A percentile compares a stretch with the other conserved stretches of the same genome.
Conservation (phyloP, 768 basidiomycete species). For the Hygrocybe coccinea region DNA sequence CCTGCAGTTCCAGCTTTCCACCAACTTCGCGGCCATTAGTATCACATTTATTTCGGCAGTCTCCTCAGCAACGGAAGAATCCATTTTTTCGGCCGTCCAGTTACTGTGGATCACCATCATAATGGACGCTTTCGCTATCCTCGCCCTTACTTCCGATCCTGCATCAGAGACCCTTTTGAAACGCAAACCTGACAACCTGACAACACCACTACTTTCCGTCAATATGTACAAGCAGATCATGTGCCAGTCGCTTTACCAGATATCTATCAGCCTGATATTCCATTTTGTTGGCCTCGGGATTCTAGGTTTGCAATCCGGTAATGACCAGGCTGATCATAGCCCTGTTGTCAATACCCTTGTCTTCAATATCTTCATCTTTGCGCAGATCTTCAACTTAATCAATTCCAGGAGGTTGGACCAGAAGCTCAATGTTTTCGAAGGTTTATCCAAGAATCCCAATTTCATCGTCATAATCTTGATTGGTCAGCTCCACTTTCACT, state of each 20-base stretch:
- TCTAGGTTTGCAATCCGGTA: conserved; percentile 39
- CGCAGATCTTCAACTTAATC: conserved; percentile 93
- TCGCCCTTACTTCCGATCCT: conserved; percentile 95
- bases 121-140: conserved; percentile 90
- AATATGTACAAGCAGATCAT: conserved; percentile 98
- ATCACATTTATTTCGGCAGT: conserved; percentile 91
- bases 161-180: conserved; percentile 75
- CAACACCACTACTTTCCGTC: conserved; percentile 79
- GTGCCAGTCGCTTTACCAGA: conserved; percentile 86
- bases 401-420: conserved; percentile 86
- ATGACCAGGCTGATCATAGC: conserved; percentile 74
- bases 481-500: conserved; percentile 53
- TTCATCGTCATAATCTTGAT: conserved; percentile 81
- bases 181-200: conserved; percentile 80
- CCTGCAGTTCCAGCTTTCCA: conserved; percentile 90
- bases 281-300: conserved; percentile 74
- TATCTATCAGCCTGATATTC: conserved; percentile 83
- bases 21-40: conserved; percentile 91
- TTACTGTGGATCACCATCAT: conserved; percentile 98
- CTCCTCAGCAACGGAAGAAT: conserved; percentile 71
- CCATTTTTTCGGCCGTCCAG: conserved; percentile 94
- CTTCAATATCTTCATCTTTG: no score
- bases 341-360: conserved; percentile 99
- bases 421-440: conserved; percentile 84
- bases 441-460: conserved; percentile 71